phyloP scores from a whole-genome alignment of 768 basidiomycete genomes.

The Pholiota microspora region DNA sequence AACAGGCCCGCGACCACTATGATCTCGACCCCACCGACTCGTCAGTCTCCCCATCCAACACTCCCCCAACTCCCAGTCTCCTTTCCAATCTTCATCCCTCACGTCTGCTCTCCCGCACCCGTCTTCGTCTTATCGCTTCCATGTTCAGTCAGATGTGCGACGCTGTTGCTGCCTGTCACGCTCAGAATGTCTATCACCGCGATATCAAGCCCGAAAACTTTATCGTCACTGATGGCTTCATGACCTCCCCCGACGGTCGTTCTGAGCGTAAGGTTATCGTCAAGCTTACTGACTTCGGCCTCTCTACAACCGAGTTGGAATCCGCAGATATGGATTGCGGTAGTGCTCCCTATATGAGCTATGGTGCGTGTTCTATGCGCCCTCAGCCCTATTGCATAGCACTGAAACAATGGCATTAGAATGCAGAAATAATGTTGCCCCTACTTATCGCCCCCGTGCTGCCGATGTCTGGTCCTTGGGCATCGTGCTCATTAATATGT shows the following conservation, averaged over 20 bases:
- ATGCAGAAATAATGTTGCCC: slow-evolving; percentile 96
- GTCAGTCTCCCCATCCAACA: slow-evolving; percentile 50
- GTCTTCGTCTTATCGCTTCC: slow-evolving; percentile 89
- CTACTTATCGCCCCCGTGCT: slow-evolving; percentile 89
- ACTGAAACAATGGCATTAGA: slow-evolving; percentile 46
- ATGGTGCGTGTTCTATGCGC: slow-evolving; percentile 51
- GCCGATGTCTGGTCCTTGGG: slow-evolving; percentile 99
- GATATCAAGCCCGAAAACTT: slow-evolving; percentile 99
- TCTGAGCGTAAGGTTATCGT: slow-evolving; percentile 88
- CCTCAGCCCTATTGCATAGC: background rate
- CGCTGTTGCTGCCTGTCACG: slow-evolving; percentile 93
- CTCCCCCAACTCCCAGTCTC: slow-evolving; percentile 92
- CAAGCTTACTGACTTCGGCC: slow-evolving; percentile 95
- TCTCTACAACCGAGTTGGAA: slow-evolving; percentile 85
- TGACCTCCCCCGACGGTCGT: slow-evolving; percentile 49
- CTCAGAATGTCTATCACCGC: slow-evolving; percentile 86
- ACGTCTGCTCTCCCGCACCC: slow-evolving; percentile 81
- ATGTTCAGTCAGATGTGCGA: slow-evolving; percentile 99
- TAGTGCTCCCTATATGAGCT: slow-evolving; percentile 98
- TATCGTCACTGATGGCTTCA: slow-evolving; percentile 84
- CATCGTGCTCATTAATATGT: slow-evolving; percentile 99
- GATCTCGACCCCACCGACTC: slow-evolving; percentile 45
- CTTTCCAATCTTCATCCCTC: slow-evolving; percentile 79
- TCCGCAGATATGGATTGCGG: slow-evolving; percentile 98
- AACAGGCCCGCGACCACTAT: slow-evolving; percentile 89